These are phyloP conservation scores for Suillus sp. DNA, from an alignment of 768 basidiomycete species.

Conservation along the genomic window DNA sequence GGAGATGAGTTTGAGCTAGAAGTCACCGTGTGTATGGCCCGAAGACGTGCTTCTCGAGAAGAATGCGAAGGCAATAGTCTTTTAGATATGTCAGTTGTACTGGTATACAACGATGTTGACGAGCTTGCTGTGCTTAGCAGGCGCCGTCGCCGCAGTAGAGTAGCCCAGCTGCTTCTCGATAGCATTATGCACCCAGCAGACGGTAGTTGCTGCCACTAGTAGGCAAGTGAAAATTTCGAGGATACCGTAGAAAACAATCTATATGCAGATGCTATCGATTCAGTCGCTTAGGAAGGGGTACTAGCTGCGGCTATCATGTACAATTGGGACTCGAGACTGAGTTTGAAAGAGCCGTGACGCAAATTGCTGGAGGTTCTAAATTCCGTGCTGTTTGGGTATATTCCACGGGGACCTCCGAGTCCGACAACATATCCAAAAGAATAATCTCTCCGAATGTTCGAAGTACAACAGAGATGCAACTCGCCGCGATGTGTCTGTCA, in stretches of 20 bases:
- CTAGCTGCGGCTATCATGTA: not conserved
- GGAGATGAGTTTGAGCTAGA: not conserved
- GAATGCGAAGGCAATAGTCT: not conserved
- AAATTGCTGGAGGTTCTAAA: not conserved
- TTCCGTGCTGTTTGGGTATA: not conserved
- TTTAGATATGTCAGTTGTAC: no score
- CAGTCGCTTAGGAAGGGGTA: not conserved
- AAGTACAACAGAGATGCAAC: not conserved
- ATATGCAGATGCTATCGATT: not conserved
- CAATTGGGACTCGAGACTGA: not conserved
- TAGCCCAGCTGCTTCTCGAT: slow-evolving; percentile 2
- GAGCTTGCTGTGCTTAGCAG: not conserved
- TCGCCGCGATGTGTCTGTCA: not conserved
- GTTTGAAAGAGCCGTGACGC: not conserved
- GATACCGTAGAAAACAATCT: not conserved
- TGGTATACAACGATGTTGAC: not conserved
- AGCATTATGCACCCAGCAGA: not conserved
- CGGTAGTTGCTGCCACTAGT: not conserved
- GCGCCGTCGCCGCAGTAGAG: not conserved
- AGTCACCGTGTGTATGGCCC: not conserved
- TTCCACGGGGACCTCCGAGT: not conserved
- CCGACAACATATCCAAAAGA: slow-evolving; percentile 9
- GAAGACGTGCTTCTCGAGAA: not conserved
- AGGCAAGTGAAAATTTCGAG: not conserved
- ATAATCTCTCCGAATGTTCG: not conserved